A percentile compares a stretch with the other conserved stretches of the same genome.
Conservation (phyloP, 106 monocot species). For the Dioscorea dumetorum region DNA sequence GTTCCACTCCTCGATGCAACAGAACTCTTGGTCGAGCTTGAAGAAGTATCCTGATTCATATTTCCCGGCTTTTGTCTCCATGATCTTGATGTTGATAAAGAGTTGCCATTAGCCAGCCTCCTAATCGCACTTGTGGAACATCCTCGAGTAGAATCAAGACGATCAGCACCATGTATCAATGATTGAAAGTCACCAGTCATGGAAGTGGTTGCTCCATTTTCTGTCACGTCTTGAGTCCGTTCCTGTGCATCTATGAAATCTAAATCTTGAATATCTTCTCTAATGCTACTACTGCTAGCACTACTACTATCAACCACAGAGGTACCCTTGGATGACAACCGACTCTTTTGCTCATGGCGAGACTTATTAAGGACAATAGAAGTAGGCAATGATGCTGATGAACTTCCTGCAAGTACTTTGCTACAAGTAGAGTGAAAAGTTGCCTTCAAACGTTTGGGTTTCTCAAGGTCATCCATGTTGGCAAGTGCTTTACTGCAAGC, state of each 20-base stretch:
- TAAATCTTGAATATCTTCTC: conserved; percentile 8
- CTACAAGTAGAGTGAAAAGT: conserved; percentile 24
- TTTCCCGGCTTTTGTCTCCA: conserved; percentile 18
- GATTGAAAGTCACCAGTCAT: background rate
- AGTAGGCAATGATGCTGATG: conserved; percentile 22
- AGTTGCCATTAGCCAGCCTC: background rate
- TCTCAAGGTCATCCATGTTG: conserved; percentile 19
- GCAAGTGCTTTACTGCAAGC: conserved; percentile 20
- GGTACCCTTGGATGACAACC: background rate
- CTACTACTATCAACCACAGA: conserved; percentile 12
- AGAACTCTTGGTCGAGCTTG: conserved; percentile 17
- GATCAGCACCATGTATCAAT: conserved; percentile 4
- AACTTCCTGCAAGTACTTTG: conserved; percentile 25
- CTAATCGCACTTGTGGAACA: conserved; percentile 1
- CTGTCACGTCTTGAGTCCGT: conserved; percentile 3
- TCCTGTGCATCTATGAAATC: background rate
- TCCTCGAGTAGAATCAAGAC: conserved; percentile 6
- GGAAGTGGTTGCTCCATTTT: conserved; percentile 1
- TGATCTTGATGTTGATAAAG: conserved; percentile 14
- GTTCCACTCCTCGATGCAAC: conserved; percentile 8
- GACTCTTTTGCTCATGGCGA: conserved; percentile 13
- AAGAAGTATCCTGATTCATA: conserved; percentile 18
- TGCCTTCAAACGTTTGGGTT: conserved; percentile 22
- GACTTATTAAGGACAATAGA: conserved; percentile 18
- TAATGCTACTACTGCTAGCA: conserved; percentile 22